A percentile compares a stretch with the other conserved stretches of the same genome.
Conservation (phyloP, 2,329 filamentous ascomycete genomes). For the Neocatenulostroma microsporum region DNA sequence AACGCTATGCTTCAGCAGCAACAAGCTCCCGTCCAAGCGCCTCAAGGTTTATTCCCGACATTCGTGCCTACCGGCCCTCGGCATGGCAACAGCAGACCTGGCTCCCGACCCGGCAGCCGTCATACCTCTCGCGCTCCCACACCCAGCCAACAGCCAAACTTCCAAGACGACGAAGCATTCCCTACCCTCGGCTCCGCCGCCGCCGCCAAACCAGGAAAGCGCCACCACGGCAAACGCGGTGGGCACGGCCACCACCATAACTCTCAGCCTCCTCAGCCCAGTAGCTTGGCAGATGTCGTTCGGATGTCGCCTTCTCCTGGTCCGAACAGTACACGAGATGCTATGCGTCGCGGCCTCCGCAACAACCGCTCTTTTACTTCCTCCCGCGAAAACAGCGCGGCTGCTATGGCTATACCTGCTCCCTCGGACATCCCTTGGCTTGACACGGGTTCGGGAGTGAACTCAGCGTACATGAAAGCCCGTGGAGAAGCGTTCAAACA, state of each 20-base stretch:
- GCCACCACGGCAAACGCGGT: slow-evolving; percentile 85
- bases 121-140: slow-evolving; percentile 60
- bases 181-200: slow-evolving; percentile 74
- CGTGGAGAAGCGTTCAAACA: slow-evolving; percentile 96
- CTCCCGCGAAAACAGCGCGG: slow-evolving; percentile 66
- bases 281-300: slow-evolving; percentile 85
- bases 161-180: slow-evolving; percentile 94
- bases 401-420: slow-evolving; percentile 73
- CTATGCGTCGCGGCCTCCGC: slow-evolving; percentile 47
- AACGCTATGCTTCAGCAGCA: slow-evolving; percentile 35
- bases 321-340: slow-evolving; percentile 41
- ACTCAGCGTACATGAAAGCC: slow-evolving; percentile 90
- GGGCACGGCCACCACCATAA: slow-evolving; percentile 60
- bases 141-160: slow-evolving; percentile 54
- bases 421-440: slow-evolving; percentile 95
- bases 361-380: slow-evolving; percentile 56
- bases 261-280: slow-evolving; percentile 57
- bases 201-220: slow-evolving; percentile 68
- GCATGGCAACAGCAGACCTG: slow-evolving; percentile 44
- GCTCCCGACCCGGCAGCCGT: slow-evolving; percentile 77
- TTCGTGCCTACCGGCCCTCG: slow-evolving; percentile 46
- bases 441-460: slow-evolving; percentile 82
- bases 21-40: slow-evolving; percentile 40
- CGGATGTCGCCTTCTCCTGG: slow-evolving; percentile 88
- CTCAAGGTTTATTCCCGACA: slow-evolving; percentile 58